Evolutionary conservation across 257 asterid species (phyloP).

Genomic region (Mitragyna speciosa): DNA sequence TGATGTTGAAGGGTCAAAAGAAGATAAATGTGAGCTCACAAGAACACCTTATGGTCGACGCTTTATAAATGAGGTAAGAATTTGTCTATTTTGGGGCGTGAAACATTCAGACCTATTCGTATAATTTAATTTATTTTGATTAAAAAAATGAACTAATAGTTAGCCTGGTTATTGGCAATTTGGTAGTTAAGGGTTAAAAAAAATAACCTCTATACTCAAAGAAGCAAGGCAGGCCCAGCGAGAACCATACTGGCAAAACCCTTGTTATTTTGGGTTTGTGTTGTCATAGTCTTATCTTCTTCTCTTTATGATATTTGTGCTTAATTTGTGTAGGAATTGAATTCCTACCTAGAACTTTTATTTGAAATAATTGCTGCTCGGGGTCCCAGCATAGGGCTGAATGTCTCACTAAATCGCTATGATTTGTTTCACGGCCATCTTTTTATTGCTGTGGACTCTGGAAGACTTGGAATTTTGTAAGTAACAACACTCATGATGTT

Average conservation of each 20-base stretch:
- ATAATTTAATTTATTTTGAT: not conserved
- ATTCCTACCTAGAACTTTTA: slow-evolving; percentile 64
- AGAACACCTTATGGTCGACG: slow-evolving; percentile 71
- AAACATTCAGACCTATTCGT: not conserved
- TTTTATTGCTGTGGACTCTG: slow-evolving; percentile 66
- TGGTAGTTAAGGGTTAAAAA: not conserved
- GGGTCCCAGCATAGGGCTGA: slow-evolving; percentile 79
- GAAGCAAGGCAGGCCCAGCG: not conserved
- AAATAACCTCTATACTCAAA: not conserved
- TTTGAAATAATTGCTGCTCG: slow-evolving; percentile 67
- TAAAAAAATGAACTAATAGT: not conserved
- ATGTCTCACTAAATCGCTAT: slow-evolving; percentile 72
- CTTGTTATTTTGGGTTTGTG: not conserved
- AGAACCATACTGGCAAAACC: too few relatives aligned
- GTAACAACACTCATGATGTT: slow-evolving; percentile 23
- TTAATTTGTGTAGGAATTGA: slow-evolving; percentile 62
- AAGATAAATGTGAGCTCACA: slow-evolving; percentile 73
- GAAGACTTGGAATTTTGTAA: slow-evolving; percentile 96
- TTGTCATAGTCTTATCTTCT: not conserved
- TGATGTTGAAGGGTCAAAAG: slow-evolving; percentile 74
- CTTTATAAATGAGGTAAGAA: slow-evolving; percentile 59
- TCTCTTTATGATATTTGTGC: slow-evolving; percentile 19
- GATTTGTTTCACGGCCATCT: slow-evolving; percentile 95
- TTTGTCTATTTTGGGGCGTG: not conserved
- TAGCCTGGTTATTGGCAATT: not conserved